These are phyloP conservation scores for Cerrena zonata DNA, from an alignment of 1,284 basidiomycete genomes.

Conservation along the genomic window DNA sequence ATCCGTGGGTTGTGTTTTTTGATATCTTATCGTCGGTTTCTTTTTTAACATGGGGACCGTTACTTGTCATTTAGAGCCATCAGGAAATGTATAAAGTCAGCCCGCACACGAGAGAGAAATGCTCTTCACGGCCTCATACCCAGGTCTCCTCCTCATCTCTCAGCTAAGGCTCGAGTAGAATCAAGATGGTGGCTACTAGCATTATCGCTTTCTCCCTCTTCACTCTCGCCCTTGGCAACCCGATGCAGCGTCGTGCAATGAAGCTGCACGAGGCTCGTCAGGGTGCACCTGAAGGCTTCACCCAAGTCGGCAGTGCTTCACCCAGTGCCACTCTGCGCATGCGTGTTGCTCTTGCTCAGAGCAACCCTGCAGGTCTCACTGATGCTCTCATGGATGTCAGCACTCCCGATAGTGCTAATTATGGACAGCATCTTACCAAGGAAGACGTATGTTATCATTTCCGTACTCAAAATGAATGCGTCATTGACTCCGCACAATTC, in stretches of 20 bases:
- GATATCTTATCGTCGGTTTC: not conserved
- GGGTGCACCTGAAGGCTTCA: constrained; percentile 26
- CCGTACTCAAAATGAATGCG: not conserved
- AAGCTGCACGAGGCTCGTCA: constrained; percentile 25
- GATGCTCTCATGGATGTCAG: constrained; percentile 31
- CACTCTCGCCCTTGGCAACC: constrained; percentile 23
- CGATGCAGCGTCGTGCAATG: constrained; percentile 21
- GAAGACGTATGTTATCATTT: constrained; percentile 24
- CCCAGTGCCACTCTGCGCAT: constrained; percentile 25
- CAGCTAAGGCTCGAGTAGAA: constrained; percentile 4
- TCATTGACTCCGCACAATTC: not conserved
- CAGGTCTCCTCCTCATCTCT: constrained; percentile 10
- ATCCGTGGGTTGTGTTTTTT: too few relatives aligned
- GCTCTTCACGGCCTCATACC: constrained; percentile 6
- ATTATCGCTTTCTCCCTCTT: constrained; percentile 22
- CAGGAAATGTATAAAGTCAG: too few relatives aligned
- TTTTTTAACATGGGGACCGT: not conserved
- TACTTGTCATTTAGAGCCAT: not conserved
- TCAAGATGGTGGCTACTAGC: constrained; percentile 17
- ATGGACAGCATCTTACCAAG: constrained; percentile 30
- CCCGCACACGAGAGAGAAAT: too few relatives aligned
- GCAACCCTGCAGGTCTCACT: constrained; percentile 31
- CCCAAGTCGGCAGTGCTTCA: constrained; percentile 23
- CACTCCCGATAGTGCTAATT: constrained; percentile 28
- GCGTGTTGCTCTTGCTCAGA: constrained; percentile 31